Percentiles rank a stretch among this genome's conserved stretches.
phyloP scores from a whole-genome alignment of 169 alveolate species.

The Plasmodium yoelii region DNA sequence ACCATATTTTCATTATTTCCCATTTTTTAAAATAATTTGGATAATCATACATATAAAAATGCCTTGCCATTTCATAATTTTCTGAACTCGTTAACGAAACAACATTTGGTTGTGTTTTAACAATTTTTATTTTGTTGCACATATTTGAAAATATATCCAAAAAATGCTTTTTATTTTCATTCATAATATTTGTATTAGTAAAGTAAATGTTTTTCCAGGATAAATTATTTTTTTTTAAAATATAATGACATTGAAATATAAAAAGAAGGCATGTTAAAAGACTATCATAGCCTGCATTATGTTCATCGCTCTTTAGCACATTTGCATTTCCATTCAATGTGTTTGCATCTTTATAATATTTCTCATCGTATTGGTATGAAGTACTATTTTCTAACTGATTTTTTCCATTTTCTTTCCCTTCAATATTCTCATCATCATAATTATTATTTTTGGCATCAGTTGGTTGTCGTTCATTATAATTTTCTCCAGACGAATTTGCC shows the following conservation, averaged over 20 bases:
- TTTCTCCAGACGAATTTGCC: background rate
- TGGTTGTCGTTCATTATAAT: background rate
- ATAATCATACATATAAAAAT: constrained; percentile 87
- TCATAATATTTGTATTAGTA: constrained; percentile 25
- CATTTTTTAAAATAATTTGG: constrained; percentile 90
- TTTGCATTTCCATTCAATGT: constrained; percentile 2
- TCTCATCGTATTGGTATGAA: background rate
- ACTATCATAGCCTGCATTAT: constrained; percentile 92
- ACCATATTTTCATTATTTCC: constrained; percentile 91
- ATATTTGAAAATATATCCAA: constrained; percentile 68
- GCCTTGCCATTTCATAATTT: constrained; percentile 88
- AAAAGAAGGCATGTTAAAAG: constrained; percentile 89
- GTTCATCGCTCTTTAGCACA: constrained; percentile 77
- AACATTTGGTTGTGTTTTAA: constrained; percentile 89
- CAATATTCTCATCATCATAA: background rate
- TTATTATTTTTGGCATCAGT: background rate
- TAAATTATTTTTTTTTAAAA: constrained; percentile 76
- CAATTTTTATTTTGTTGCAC: constrained; percentile 84
- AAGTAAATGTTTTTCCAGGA: constrained; percentile 64
- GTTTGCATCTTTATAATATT: constrained; percentile 1
- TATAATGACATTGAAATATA: constrained; percentile 82
- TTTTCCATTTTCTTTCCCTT: background rate
- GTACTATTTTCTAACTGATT: background rate
- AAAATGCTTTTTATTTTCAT: constrained; percentile 34
- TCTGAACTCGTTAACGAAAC: constrained; percentile 83